Percentiles rank a stretch among this genome's conserved stretches.
Evolutionary conservation across 148 eudicot species (phyloP).

Genomic region (Cornus florida): DNA sequence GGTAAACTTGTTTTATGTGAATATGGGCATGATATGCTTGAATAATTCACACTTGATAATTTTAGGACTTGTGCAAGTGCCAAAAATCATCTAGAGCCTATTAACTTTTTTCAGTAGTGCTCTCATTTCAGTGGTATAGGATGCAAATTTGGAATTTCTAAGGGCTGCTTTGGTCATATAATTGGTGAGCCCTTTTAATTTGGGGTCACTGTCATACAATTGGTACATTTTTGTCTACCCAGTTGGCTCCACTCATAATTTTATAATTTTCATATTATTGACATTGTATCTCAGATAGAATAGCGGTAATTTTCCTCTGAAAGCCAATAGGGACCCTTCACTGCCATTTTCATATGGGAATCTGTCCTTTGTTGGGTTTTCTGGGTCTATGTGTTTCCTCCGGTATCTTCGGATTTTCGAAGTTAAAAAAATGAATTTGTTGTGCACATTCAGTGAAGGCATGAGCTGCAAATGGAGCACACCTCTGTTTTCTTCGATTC

Average conservation of each 20-base stretch:
- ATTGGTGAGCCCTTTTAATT: background rate
- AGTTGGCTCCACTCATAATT: background rate
- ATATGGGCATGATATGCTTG: background rate
- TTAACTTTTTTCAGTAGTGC: background rate
- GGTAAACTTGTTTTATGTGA: background rate
- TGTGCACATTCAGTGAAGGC: background rate
- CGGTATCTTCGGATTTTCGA: background rate
- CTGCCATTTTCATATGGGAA: background rate
- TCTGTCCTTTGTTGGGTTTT: background rate
- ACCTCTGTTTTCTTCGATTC: background rate
- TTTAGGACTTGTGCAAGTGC: background rate
- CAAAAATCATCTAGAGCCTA: background rate
- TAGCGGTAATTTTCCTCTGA: slow-evolving; percentile 7
- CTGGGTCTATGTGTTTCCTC: background rate
- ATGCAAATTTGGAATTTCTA: slow-evolving; percentile 5
- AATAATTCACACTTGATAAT: background rate
- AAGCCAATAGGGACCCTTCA: background rate
- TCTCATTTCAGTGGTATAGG: background rate
- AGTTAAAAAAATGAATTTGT: background rate
- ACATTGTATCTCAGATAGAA: background rate
- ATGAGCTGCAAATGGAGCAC: background rate
- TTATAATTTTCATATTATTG: background rate
- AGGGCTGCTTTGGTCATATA: background rate
- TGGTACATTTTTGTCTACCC: slow-evolving; percentile 2
- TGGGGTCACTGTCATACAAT: background rate